Evolutionary conservation across 768 basidiomycete genomes (phyloP), one percentile per base, ranked within the genome.

Genomic region (Boletus speciosus): DNA sequence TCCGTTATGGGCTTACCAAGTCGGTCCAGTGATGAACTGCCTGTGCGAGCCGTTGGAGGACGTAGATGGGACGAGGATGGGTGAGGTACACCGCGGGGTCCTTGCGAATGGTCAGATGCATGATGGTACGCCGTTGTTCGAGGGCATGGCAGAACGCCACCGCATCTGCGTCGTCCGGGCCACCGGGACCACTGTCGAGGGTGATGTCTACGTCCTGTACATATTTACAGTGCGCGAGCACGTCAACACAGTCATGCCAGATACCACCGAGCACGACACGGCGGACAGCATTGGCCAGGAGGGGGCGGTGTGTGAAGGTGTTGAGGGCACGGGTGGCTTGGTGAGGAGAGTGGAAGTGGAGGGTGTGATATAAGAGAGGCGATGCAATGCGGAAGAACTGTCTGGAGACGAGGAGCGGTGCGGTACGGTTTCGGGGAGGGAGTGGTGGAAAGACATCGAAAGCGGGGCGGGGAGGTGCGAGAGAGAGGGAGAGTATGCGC

Each of bases 341-440:
- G 11, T 48, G 35, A 0, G 74, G 56, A 0, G 78, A 72, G 36
- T 64, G 69, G 42, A 87, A 62, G 59, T 74, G 71, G 40, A 86
- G 55, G 40, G 75, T 73, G 62, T 78, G 73, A 71, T 86, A 86
- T 56, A 82, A 75, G 12, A 84, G 73, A 2, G 84, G 84, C 0
- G 77, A 76, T 2, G 74, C 76, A 55, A 87, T 84, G 54, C 86
- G 77, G 41, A 76, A 66, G 70, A 85, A 82, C 23, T 70, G 62
- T 37, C 68, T 76, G 47, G 70, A 84, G 43, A 82, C 80, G 48
- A 81, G 76, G 15, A 86, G 76, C 0, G 78, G 74, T 5, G 80
- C 71, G 16, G 70, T 62, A 14, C 67, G 68, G 31, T 67, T 61
- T 42, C 56, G 51, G 49, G 54, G 47, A 10, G 49, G 50, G 43